Evolutionary conservation across 768 basidiomycete species (phyloP).

Genomic region (Kwoniella newhampshirensis): DNA sequence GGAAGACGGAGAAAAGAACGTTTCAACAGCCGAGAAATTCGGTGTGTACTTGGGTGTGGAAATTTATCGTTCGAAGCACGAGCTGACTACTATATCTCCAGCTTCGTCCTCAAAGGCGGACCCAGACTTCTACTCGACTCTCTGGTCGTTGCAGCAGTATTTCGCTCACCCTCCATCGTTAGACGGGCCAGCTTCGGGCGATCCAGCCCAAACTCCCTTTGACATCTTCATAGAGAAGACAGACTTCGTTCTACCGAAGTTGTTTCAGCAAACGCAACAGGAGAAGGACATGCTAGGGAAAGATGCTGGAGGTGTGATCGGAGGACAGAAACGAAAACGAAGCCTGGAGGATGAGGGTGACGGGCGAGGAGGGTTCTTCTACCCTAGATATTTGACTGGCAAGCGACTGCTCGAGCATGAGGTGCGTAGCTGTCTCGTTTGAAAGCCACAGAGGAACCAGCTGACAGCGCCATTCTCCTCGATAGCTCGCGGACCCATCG

Average conservation of each 20-base stretch:
- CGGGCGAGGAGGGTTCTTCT: conserved; percentile 33
- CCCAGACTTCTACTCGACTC: conserved; percentile 41
- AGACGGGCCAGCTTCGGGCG: conserved; percentile 16
- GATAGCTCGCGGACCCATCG: conserved; percentile 41
- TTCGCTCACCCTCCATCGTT: conserved; percentile 42
- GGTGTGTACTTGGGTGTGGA: conserved; percentile 1
- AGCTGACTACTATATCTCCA: background rate
- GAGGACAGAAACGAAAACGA: conserved; percentile 33
- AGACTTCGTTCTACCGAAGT: conserved; percentile 41
- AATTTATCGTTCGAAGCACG: too few relatives aligned
- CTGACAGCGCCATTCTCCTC: background rate
- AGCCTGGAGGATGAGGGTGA: conserved; percentile 6
- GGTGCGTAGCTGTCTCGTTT: conserved; percentile 16
- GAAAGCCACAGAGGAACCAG: background rate
- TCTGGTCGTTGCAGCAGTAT: conserved; percentile 49
- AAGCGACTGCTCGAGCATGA: conserved; percentile 42
- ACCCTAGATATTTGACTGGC: conserved; percentile 45
- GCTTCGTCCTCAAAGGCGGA: conserved; percentile 6
- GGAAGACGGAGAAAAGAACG: conserved; percentile 16
- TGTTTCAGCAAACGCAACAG: conserved; percentile 40
- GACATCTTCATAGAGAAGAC: conserved; percentile 39
- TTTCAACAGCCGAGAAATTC: background rate
- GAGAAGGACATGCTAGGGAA: conserved; percentile 41
- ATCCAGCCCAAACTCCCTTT: conserved; percentile 28
- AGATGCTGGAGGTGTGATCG: conserved; percentile 19